These are phyloP conservation scores for Prunella vulgaris DNA, from an alignment of 257 asterid genomes.

Conservation along the genomic window DNA sequence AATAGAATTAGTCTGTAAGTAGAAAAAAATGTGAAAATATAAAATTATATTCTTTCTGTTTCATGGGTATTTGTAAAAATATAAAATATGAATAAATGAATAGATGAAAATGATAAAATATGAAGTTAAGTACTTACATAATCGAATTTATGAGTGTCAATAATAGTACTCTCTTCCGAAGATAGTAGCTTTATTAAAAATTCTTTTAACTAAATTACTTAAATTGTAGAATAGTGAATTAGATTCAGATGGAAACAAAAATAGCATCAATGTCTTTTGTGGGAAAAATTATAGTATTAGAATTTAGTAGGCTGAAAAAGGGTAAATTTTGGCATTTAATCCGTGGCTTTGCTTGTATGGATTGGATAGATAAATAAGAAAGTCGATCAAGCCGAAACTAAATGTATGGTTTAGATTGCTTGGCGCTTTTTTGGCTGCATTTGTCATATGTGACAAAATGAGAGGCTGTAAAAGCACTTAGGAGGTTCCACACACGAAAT, in stretches of 20 bases:
- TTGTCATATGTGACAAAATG: constrained; percentile 29
- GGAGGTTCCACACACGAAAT: constrained; percentile 6
- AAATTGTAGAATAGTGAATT: neutral
- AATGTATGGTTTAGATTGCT: constrained; percentile 1
- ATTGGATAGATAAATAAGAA: constrained; percentile 30
- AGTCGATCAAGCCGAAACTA: constrained; percentile 24
- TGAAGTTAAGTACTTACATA: too few relatives aligned
- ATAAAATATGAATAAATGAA: too few relatives aligned
- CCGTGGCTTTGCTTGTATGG: constrained; percentile 34
- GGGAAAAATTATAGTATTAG: neutral
- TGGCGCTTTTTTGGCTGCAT: constrained; percentile 21
- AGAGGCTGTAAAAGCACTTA: constrained; percentile 22
- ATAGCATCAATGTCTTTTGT: constrained; percentile 15
- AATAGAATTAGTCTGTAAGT: too few relatives aligned
- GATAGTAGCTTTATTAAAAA: too few relatives aligned
- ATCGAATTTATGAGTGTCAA: neutral
- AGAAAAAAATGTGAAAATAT: too few relatives aligned
- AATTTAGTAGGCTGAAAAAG: constrained; percentile 28
- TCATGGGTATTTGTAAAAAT: too few relatives aligned
- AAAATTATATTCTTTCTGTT: too few relatives aligned
- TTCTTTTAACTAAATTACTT: too few relatives aligned
- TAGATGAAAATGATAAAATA: too few relatives aligned
- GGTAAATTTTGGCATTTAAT: constrained; percentile 29
- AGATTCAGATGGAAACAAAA: constrained; percentile 15
- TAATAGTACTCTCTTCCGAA: too few relatives aligned